A percentile compares a stretch with the other conserved stretches of the same genome.
phyloP scores from a whole-genome alignment of 148 eudicot species.

The Rhododendron griersonianum region DNA sequence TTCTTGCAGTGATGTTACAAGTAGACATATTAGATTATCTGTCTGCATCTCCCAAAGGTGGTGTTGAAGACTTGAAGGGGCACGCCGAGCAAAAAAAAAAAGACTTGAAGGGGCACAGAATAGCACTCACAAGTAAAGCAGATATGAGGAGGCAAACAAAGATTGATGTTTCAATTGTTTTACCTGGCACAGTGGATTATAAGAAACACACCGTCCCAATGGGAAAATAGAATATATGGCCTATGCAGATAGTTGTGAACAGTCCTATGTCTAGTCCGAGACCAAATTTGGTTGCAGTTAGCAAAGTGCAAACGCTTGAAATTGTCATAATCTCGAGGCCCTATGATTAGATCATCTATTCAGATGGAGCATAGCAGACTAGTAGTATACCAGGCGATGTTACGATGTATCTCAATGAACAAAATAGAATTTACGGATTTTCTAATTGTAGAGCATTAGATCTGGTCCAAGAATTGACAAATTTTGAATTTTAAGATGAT shows the following conservation, averaged over 20 bases:
- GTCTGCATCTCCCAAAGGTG: not conserved
- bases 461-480: not conserved
- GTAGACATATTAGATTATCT: not conserved
- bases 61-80: not conserved
- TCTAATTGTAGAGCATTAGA: not conserved
- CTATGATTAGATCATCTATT: not conserved
- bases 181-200: not conserved
- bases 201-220: not conserved
- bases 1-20: not conserved
- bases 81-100: no score
- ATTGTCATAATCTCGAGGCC: not conserved
- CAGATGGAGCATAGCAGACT: not conserved
- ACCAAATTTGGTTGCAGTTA: not conserved
- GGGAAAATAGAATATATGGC: not conserved
- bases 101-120: not conserved
- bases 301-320: not conserved
- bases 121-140: not conserved
- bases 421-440: not conserved
- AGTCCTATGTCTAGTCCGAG: not conserved
- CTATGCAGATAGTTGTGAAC: not conserved
- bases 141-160: not conserved
- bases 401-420: not conserved
- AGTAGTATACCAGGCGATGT: not conserved
- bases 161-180: not conserved
- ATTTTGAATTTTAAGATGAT: not conserved